Evolutionary conservation across 495 filamentous ascomycete species (phyloP), one percentile per base, ranked within the genome.

Genomic region (Penicillium crystallinum): DNA sequence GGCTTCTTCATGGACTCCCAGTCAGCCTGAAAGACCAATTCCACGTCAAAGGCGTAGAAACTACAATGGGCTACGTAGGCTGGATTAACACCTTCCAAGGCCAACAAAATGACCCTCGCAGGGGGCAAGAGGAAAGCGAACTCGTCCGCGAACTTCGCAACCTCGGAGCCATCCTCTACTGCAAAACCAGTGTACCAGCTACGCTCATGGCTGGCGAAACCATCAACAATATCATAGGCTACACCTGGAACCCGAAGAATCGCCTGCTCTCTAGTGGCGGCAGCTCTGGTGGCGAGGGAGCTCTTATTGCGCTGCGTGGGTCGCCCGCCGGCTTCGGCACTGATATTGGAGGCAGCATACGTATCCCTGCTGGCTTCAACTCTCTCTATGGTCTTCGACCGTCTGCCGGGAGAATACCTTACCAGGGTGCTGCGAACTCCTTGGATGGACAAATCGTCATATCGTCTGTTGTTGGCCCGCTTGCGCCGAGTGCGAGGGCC

Each of bases 21-120:
- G 54, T 88, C 14, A 85, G 81, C 46, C 62, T 88, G 11, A 88
- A 87, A 64, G 85, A 88, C 54, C 84, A 87, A 58, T 87, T 87
- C 62, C 84, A 87, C 47, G 75, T 88, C 46, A 79, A 79, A 48
- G 80, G 75, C 0, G 73, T 81, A 0, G 84, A 88, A 46, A 86
- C 81, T 0, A 83, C 78, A 0, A 84, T 88, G 77, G 84, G 83
- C 14, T 83, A 83, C 39, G 66, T 80, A 1, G 68, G 71, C 17
- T 70, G 74, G 73, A 77, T 80, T 40, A 70, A 69, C 14, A 82
- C 77, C 3, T 81, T 77, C 54, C 60, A 79, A 49, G 80, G 79
- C 14, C 57, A 64, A 34, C 68, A 58, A 43, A 64, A 70, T 23
- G 74, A 80, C 31, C 61, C 69, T 7, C 60, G 69, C 29, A 60